Evolutionary conservation across 164 flowering plant species (phyloP).

Genomic region (Sextonia rubra): DNA sequence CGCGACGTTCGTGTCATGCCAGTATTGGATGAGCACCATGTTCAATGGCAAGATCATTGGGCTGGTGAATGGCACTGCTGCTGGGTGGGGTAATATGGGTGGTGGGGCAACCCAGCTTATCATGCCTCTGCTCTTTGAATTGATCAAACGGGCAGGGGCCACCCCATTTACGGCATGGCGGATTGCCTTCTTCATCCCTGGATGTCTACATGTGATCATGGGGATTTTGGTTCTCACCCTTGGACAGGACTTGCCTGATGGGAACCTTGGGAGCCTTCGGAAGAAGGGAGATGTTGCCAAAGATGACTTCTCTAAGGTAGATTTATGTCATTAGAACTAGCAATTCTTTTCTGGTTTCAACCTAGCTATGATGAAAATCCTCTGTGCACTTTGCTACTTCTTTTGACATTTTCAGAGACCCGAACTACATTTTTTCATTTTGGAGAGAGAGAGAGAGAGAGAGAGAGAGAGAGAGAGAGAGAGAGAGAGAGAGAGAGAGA

Average conservation of each 20-base stretch:
- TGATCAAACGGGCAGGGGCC: conserved; percentile 40
- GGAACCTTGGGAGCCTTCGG: conserved; percentile 51
- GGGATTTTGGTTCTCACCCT: conserved; percentile 58
- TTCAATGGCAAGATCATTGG: conserved; percentile 65
- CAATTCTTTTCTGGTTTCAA: too few species aligned
- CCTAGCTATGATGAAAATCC: too few species aligned
- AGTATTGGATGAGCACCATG: conserved; percentile 83
- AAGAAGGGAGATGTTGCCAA: conserved; percentile 56
- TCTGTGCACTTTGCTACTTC: too few species aligned
- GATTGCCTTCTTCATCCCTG: conserved; percentile 82
- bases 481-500: too few species aligned
- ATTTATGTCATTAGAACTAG: not conserved
- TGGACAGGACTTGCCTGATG: conserved; percentile 84
- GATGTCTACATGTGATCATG: conserved; percentile 45
- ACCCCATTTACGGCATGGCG: conserved; percentile 83
- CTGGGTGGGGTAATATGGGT: conserved; percentile 90
- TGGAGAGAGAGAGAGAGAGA: too few species aligned
- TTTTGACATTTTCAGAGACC: too few species aligned
- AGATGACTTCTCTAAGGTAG: conserved; percentile 63
- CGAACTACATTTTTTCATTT: too few species aligned
- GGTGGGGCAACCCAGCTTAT: conserved; percentile 80
- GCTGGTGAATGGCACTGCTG: conserved; percentile 65
- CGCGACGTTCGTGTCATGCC: conserved; percentile 80
- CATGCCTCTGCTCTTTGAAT: conserved; percentile 56
- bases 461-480: too few species aligned